phyloP scores from a whole-genome alignment of 345 rosid species.

The Dipteronia sinensis region DNA sequence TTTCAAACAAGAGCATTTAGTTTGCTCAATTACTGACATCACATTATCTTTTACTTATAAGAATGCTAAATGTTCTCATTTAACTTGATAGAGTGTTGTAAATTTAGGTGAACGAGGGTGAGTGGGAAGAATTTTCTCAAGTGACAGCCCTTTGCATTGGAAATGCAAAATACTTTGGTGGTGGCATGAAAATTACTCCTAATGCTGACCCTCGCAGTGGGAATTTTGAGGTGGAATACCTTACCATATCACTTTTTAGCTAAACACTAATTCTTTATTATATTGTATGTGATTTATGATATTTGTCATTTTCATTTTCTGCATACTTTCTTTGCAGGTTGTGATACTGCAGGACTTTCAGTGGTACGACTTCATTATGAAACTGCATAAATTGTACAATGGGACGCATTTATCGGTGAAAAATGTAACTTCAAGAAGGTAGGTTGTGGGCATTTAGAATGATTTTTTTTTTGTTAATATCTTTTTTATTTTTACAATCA shows the following conservation, averaged over 20 bases:
- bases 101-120: slow-evolving; percentile 70
- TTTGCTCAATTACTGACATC: neutral
- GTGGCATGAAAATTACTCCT: slow-evolving; percentile 97
- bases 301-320: neutral
- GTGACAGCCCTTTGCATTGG: slow-evolving; percentile 95
- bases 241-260: neutral
- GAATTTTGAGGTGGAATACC: slow-evolving; percentile 65
- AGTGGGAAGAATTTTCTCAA: slow-evolving; percentile 73
- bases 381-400: slow-evolving; percentile 68
- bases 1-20: slow-evolving; percentile 2
- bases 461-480: neutral
- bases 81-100: slow-evolving; percentile 23
- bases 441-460: neutral
- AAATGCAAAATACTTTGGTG: slow-evolving; percentile 93
- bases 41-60: neutral
- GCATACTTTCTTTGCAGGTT: slow-evolving; percentile 51
- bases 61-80: neutral
- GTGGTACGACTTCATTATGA: slow-evolving; percentile 88
- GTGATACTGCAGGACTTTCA: slow-evolving; percentile 89
- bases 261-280: slow-evolving; percentile 6
- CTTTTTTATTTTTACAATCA: neutral
- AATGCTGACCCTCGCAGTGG: slow-evolving; percentile 82
- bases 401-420: slow-evolving; percentile 82
- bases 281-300: neutral
- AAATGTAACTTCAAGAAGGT: slow-evolving; percentile 82